Base-by-base conservation (phyloP, 2,329 filamentous ascomycete species). In the Ceratocystiopsis sp. region DNA sequence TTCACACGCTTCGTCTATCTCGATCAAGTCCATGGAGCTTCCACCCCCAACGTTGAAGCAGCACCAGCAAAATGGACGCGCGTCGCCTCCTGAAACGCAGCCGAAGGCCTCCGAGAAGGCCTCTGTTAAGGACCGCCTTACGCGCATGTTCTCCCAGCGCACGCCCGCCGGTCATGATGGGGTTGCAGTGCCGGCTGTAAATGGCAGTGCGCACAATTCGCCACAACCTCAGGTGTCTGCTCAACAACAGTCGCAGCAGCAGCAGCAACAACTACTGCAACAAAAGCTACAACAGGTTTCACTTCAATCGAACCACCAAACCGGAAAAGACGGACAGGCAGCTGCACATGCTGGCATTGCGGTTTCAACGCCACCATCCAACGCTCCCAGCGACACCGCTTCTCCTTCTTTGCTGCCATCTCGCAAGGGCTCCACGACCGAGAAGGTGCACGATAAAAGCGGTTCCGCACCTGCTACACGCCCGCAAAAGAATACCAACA, bases 61-160 rank as follows among this genome's bases (percentile, higher is more conserved):
- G 10, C 25, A 29, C 5, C 25, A 29, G 25, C 25, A 29, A 29
- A 29, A 29, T 29, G 25, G 25, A 29, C 25, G 25, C 6, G 25
- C 45, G 11, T 33, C 29, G 6, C 41, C 37, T 4, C 19, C 45
- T 41, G 63, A 65, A 33, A 53, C 52, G 43, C 49, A 56, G 43
- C 54, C 57, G 44, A 66, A 59, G 49, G 59, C 59, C 43, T 52
- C 60, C 45, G 73, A 77, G 52, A 76, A 73, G 56, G 57, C 68
- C 3, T 75, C 73, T 14, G 73, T 79, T 59, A 79, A 78, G 56
- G 73, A 76, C 54, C 70, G 73, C 39, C 57, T 79, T 45, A 72
- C 73, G 36, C 70, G 75, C 62, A 79, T 79, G 68, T 79, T 79
- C 59, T 75, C 57, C 36, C 60, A 57, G 44, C 55, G 57, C 43